Conservation (phyloP, 768 basidiomycete genomes). For the Collybia sp. region DNA sequence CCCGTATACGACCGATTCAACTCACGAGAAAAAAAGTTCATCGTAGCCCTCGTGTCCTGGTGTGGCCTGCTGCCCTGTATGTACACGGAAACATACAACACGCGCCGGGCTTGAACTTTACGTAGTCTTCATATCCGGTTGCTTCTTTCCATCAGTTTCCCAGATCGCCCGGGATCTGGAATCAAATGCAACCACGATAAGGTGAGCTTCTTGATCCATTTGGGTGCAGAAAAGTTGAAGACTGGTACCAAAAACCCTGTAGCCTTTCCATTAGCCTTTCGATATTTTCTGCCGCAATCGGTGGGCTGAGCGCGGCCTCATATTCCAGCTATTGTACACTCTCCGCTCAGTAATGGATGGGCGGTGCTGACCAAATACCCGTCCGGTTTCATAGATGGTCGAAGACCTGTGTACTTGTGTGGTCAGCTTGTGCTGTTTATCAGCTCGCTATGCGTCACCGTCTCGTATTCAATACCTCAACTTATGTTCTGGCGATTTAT, state of each 20-base stretch:
- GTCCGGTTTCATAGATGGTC: slow-evolving; percentile 43
- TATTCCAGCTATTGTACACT: slow-evolving; percentile 33
- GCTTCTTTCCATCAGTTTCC: slow-evolving; percentile 56
- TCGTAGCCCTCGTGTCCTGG: slow-evolving; percentile 43
- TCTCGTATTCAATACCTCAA: slow-evolving; percentile 30
- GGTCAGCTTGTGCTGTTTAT: slow-evolving; percentile 56
- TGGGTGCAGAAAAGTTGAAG: not conserved
- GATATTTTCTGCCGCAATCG: slow-evolving; percentile 26
- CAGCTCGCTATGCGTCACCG: slow-evolving; percentile 53
- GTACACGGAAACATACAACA: not conserved
- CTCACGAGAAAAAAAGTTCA: slow-evolving; percentile 31
- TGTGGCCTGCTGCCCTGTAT: slow-evolving; percentile 49
- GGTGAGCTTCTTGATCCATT: slow-evolving; percentile 19
- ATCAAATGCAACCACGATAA: slow-evolving; percentile 41
- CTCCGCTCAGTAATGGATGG: slow-evolving; percentile 6
- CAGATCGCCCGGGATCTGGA: slow-evolving; percentile 48
- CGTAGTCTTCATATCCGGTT: slow-evolving; percentile 50
- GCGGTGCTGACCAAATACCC: not conserved
- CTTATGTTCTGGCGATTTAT: slow-evolving; percentile 57
- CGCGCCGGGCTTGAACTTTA: not conserved
- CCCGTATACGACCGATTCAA: slow-evolving; percentile 43
- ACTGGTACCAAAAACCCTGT: not conserved
- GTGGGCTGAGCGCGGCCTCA: slow-evolving; percentile 25
- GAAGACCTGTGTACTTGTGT: slow-evolving; percentile 51
- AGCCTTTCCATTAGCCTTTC: slow-evolving; percentile 33